A percentile compares a stretch with the other conserved stretches of the same genome.
Conservation (phyloP, 495 filamentous ascomycete species). For the Thermothielavioides terrestris region DNA sequence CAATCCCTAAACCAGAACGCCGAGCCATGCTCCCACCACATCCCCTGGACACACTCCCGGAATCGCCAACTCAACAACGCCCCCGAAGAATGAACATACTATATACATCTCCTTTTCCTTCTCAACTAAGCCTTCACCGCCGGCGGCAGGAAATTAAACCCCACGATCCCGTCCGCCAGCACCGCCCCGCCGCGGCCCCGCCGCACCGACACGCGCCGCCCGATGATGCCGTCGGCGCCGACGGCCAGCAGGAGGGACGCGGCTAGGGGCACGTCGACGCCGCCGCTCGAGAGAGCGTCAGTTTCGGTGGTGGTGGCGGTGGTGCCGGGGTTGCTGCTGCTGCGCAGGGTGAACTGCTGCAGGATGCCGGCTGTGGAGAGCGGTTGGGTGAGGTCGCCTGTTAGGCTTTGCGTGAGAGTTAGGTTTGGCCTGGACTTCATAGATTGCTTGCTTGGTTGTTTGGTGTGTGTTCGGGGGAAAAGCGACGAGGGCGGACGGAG, state of each 20-base stretch:
- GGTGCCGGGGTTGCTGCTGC: not conserved
- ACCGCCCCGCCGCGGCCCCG: constrained; percentile 17
- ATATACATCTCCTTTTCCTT: not conserved
- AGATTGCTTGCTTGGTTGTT: too few relatives aligned
- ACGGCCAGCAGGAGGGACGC: constrained; percentile 32
- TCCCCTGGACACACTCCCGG: too few relatives aligned
- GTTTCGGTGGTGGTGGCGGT: too few relatives aligned
- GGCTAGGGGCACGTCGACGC: constrained; percentile 25
- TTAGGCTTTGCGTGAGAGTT: constrained; percentile 16
- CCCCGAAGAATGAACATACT: too few relatives aligned
- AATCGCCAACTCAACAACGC: too few relatives aligned
- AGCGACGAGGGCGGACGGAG: too few relatives aligned
- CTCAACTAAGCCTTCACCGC: not conserved
- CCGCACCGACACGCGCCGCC: constrained; percentile 36
- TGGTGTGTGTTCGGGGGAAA: too few relatives aligned
- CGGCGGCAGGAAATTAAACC: constrained; percentile 29
- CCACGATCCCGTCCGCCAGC: constrained; percentile 39
- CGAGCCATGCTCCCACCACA: too few relatives aligned
- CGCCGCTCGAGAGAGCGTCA: too few relatives aligned
- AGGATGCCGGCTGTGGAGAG: constrained; percentile 28
- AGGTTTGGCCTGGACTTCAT: too few relatives aligned
- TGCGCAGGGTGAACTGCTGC: constrained; percentile 23
- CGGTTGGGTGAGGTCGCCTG: constrained; percentile 30
- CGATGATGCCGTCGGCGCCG: constrained; percentile 38
- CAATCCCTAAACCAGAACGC: too few relatives aligned